Base-by-base conservation (phyloP, 768 basidiomycete genomes). In the Cystobasidium ongulense region DNA sequence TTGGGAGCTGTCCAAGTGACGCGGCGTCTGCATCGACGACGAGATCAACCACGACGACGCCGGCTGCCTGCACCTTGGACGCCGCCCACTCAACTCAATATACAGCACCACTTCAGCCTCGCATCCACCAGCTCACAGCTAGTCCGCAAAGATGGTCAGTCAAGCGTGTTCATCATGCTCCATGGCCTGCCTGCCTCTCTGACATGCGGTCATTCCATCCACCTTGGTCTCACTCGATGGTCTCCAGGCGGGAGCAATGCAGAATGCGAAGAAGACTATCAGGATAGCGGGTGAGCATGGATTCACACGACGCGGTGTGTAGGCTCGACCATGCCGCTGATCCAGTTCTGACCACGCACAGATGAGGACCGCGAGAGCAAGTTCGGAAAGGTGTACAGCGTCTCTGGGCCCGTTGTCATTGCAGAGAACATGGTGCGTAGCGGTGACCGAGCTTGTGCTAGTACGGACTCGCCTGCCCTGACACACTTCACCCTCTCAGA, bases 331-430 rank as follows among this genome's bases (percentile, higher is more conserved):
- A n/a, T n/a, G n/a, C n/a, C n/a, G n/a, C n/a, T n/a, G n/a, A 38
- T 35, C 54, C 11, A 35, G 23, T 53, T 2, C 64, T 29, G 57
- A 11, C 57, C 57, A 21, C 33, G 5, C 57, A 31, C 74, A 78
- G 77, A 77, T 53, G 77, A 78, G 76, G 76, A 79, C 35, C 63
- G 74, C 65, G 79, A 79, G 73, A 76, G 85, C 85, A 76, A 77
- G 72, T 91, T 91, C 78, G 93, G 91, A 72, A 87, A 88, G 78
- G 92, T 95, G 8, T 92, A 87, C 81, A 94, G 94, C 75, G 96
- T 99, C 46, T 99, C 96, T 43, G 96, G 96, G 52, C 96, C 96
- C 27, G 76, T 50, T 54, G 63, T 67, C 7, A 39, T 72, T 1
- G 41, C 72, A 29, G 57, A 73, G 54, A 35, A 65, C 53, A 70